Percentiles rank a stretch among this genome's conserved stretches.
These are phyloP conservation scores for Irpex sp. DNA, from an alignment of 1,284 basidiomycete species.

Conservation along the genomic window DNA sequence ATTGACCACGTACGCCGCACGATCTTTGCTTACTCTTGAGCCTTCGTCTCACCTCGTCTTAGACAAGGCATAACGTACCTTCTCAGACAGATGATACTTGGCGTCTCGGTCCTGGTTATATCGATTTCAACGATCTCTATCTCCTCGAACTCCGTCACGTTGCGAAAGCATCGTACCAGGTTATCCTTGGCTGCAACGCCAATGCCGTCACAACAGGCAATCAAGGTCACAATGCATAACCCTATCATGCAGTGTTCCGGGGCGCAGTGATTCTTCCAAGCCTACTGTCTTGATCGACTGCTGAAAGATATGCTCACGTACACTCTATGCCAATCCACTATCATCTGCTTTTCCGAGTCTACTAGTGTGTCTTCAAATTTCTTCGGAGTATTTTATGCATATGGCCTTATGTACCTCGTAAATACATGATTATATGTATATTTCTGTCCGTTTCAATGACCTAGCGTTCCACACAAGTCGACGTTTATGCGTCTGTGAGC, in stretches of 20 bases:
- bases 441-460: too few relatives aligned
- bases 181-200: not conserved
- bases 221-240: not conserved
- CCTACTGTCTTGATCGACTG: not conserved
- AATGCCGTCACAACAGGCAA: not conserved
- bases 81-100: not conserved
- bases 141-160: conserved; percentile 7
- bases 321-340: not conserved
- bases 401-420: too few relatives aligned
- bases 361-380: too few relatives aligned
- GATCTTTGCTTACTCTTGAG: not conserved
- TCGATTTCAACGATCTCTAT: conserved; percentile 9
- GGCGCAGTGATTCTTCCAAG: not conserved
- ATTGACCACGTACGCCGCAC: not conserved
- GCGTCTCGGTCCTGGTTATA: conserved; percentile 1
- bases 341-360: too few relatives aligned
- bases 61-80: not conserved
- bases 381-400: too few relatives aligned
- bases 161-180: conserved; percentile 4
- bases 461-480: too few relatives aligned
- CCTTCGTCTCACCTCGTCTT: not conserved
- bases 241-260: not conserved
- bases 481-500: not conserved
- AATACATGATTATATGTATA: too few relatives aligned
- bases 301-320: not conserved